These are phyloP conservation scores for Jackrogersella multiformis DNA, from an alignment of 495 filamentous ascomycete genomes.

Conservation along the genomic window DNA sequence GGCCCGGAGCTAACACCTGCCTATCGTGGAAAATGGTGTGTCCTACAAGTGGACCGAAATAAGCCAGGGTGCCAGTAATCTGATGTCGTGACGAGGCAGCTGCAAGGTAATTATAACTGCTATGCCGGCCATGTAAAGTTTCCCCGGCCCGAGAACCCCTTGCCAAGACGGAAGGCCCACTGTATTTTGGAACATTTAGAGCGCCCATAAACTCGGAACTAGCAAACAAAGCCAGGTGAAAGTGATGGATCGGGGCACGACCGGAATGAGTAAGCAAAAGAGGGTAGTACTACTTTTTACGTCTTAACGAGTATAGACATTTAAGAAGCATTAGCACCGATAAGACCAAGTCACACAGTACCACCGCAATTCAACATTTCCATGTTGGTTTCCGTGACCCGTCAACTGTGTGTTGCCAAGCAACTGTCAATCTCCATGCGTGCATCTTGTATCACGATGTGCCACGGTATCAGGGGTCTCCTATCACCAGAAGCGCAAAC, in stretches of 20 bases:
- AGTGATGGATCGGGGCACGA: background rate
- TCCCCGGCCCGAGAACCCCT: background rate
- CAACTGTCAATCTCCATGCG: too few species aligned
- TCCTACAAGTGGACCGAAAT: background rate
- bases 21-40: conserved; percentile 1
- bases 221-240: background rate
- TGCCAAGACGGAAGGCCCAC: conserved; percentile 8
- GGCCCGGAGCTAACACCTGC: background rate
- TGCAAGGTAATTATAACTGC: too few species aligned
- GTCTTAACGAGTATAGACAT: too few species aligned
- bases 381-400: too few species aligned
- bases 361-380: too few species aligned
- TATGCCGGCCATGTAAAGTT: background rate
- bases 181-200: background rate
- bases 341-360: too few species aligned
- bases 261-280: background rate
- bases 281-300: too few species aligned
- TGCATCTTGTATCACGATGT: too few species aligned
- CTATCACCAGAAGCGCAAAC: too few species aligned
- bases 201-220: background rate
- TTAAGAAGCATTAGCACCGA: too few species aligned
- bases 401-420: too few species aligned
- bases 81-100: conserved; percentile 27
- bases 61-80: conserved; percentile 2
- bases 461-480: too few species aligned